Percentiles rank a stretch among this genome's conserved stretches.
Conservation (phyloP, 345 rosid species). For the Brassica rapa region DNA sequence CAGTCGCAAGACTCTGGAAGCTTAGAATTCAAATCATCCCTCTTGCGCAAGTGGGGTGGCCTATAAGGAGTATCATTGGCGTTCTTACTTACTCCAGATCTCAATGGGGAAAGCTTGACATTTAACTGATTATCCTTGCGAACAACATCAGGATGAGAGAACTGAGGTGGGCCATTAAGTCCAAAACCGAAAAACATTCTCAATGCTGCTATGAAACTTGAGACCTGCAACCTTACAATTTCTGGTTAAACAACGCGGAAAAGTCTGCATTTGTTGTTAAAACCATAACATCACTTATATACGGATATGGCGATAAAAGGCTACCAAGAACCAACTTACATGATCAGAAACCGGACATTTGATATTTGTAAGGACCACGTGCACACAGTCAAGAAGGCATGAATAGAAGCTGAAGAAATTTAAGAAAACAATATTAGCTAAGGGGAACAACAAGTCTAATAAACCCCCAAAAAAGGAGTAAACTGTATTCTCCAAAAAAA, state of each 20-base stretch:
- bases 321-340: slow-evolving; percentile 50
- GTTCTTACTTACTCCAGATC: slow-evolving; percentile 43
- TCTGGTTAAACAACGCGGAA: slow-evolving; percentile 13
- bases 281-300: slow-evolving; percentile 2
- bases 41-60: slow-evolving; percentile 93
- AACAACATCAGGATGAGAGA: slow-evolving; percentile 37
- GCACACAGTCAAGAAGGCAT: slow-evolving; percentile 77
- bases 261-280: slow-evolving; percentile 7
- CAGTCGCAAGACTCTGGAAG: slow-evolving; percentile 46
- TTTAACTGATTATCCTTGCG: slow-evolving; percentile 49
- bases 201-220: slow-evolving; percentile 75
- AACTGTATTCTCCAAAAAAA: neutral
- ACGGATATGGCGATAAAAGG: slow-evolving; percentile 18
- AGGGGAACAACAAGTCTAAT: slow-evolving; percentile 6
- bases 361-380: slow-evolving; percentile 63
- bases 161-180: slow-evolving; percentile 48
- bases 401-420: slow-evolving; percentile 66
- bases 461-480: slow-evolving; percentile 7
- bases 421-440: neutral
- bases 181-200: slow-evolving; percentile 77
- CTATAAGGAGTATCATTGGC: slow-evolving; percentile 60
- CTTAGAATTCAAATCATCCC: slow-evolving; percentile 46
- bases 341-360: slow-evolving; percentile 78
- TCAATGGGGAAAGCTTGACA: slow-evolving; percentile 41
- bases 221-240: slow-evolving; percentile 54